These are phyloP conservation scores for Penicillium simplicissimum DNA, from an alignment of 495 filamentous ascomycete species.

Conservation along the genomic window DNA sequence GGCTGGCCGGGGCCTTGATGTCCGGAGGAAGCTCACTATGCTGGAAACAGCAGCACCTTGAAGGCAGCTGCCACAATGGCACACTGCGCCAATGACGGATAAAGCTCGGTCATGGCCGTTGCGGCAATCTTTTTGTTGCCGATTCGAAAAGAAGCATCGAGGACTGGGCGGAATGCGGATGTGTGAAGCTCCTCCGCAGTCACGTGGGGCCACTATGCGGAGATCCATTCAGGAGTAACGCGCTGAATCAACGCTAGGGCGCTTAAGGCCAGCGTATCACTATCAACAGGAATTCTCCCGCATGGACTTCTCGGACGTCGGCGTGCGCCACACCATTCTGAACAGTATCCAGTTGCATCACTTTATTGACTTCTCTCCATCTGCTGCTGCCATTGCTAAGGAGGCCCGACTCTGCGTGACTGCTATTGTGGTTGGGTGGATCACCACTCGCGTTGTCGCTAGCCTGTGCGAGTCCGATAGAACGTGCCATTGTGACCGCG, in stretches of 20 bases:
- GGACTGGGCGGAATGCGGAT: background rate
- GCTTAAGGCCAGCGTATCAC: conserved; percentile 30
- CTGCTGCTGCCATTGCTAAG: conserved; percentile 43
- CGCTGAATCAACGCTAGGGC: conserved; percentile 5
- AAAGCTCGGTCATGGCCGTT: conserved; percentile 71
- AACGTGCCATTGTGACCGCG: conserved; percentile 30
- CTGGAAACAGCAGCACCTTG: conserved; percentile 91
- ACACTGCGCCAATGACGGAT: conserved; percentile 84
- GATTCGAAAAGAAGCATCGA: conserved; percentile 7
- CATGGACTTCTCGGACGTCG: conserved; percentile 55
- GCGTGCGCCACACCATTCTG: conserved; percentile 51
- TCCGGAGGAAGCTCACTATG: conserved; percentile 69
- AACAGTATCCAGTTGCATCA: conserved; percentile 48
- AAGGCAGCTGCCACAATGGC: conserved; percentile 84
- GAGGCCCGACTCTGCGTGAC: conserved; percentile 50
- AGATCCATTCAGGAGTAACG: conserved; percentile 28
- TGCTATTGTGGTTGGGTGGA: conserved; percentile 53
- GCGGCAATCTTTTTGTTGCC: conserved; percentile 25
- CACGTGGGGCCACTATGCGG: conserved; percentile 12
- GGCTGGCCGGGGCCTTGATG: background rate
- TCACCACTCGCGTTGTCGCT: conserved; percentile 47
- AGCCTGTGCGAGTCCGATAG: conserved; percentile 37
- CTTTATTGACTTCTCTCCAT: conserved; percentile 48
- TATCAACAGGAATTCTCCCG: conserved; percentile 26
- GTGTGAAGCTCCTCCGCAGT: conserved; percentile 23